phyloP scores from a whole-genome alignment of 495 filamentous ascomycete genomes.

The Penicillium daleae region DNA sequence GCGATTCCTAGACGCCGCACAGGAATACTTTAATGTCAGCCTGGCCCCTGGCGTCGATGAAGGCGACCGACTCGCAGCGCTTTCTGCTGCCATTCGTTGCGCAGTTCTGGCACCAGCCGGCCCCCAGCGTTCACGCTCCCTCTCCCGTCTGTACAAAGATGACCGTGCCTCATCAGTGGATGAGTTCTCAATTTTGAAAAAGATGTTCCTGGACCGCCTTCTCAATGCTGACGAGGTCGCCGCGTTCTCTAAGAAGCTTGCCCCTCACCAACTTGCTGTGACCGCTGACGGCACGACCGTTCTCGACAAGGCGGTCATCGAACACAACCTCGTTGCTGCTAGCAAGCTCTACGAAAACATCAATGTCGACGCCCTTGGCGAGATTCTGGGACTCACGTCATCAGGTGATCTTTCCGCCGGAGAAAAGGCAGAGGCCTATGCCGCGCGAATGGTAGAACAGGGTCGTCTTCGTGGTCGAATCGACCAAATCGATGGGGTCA shows the following conservation, averaged over 20 bases:
- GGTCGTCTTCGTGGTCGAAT: slow-evolving; percentile 83
- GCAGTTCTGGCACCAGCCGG: slow-evolving; percentile 94
- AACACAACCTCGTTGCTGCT: slow-evolving; percentile 89
- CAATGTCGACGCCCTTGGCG: slow-evolving; percentile 72
- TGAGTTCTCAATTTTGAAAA: slow-evolving; percentile 90
- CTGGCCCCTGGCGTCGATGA: slow-evolving; percentile 76
- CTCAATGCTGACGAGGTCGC: slow-evolving; percentile 78
- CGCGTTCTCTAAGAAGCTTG: slow-evolving; percentile 78
- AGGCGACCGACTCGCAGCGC: slow-evolving; percentile 79
- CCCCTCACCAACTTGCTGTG: slow-evolving; percentile 84
- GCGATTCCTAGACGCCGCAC: slow-evolving; percentile 85
- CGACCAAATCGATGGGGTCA: slow-evolving; percentile 89
- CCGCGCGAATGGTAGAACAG: slow-evolving; percentile 94
- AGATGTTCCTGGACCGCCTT: slow-evolving; percentile 94
- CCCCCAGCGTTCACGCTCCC: slow-evolving; percentile 74
- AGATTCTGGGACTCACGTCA: slow-evolving; percentile 67
- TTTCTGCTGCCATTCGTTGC: slow-evolving; percentile 88
- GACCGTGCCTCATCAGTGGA: slow-evolving; percentile 76
- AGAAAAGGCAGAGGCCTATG: slow-evolving; percentile 87
- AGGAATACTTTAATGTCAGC: slow-evolving; percentile 85
- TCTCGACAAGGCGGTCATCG: slow-evolving; percentile 89
- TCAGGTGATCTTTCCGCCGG: slow-evolving; percentile 56
- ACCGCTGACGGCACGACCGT: slow-evolving; percentile 92
- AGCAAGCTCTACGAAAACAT: slow-evolving; percentile 92
- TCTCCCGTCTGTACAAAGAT: slow-evolving; percentile 91